These are phyloP conservation scores for Wickerhamiella allomyrinae DNA, from an alignment of 805 yeast genomes.

Conservation along the genomic window DNA sequence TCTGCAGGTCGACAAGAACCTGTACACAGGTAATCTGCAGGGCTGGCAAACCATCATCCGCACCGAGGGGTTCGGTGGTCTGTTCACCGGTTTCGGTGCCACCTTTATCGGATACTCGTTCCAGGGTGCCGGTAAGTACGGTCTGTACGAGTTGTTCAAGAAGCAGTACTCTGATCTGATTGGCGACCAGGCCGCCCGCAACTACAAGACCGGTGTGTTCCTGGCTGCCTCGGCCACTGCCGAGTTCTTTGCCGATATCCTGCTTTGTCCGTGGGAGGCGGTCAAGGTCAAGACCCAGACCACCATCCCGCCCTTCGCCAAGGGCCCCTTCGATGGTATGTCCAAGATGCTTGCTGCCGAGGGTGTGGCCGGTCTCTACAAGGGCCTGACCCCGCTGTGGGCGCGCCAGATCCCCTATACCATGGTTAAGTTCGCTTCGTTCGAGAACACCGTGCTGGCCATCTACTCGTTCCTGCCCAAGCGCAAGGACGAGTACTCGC, in stretches of 20 bases:
- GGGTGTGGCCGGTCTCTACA: slow-evolving; percentile 65
- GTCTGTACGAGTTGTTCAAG: slow-evolving; percentile 86
- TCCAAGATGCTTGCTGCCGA: slow-evolving; percentile 48
- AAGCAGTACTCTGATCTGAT: slow-evolving; percentile 53
- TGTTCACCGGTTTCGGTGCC: slow-evolving; percentile 84
- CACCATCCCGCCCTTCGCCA: slow-evolving; percentile 73
- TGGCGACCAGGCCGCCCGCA: slow-evolving; percentile 46
- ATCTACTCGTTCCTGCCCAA: slow-evolving; percentile 65
- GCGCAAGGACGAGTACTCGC: slow-evolving; percentile 54
- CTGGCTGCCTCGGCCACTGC: slow-evolving; percentile 85
- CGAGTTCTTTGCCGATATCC: slow-evolving; percentile 81
- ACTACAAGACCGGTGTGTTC: slow-evolving; percentile 59
- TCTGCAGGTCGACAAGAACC: slow-evolving; percentile 63
- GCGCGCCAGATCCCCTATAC: slow-evolving; percentile 96
- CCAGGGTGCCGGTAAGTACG: slow-evolving; percentile 97
- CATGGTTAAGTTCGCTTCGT: slow-evolving; percentile 91
- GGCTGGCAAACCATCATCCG: slow-evolving; percentile 69
- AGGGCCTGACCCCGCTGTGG: slow-evolving; percentile 89
- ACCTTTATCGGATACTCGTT: slow-evolving; percentile 84
- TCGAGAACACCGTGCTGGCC: slow-evolving; percentile 75
- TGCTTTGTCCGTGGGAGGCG: slow-evolving; percentile 88
- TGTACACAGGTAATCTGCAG: slow-evolving; percentile 63
- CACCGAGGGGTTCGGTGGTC: slow-evolving; percentile 58
- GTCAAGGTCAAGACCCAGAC: slow-evolving; percentile 92
- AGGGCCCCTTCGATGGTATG: slow-evolving; percentile 50